Percentiles rank a stretch among this genome's conserved stretches.
Conservation (phyloP, 2,329 filamentous ascomycete genomes). For the Penicillium sp. region DNA sequence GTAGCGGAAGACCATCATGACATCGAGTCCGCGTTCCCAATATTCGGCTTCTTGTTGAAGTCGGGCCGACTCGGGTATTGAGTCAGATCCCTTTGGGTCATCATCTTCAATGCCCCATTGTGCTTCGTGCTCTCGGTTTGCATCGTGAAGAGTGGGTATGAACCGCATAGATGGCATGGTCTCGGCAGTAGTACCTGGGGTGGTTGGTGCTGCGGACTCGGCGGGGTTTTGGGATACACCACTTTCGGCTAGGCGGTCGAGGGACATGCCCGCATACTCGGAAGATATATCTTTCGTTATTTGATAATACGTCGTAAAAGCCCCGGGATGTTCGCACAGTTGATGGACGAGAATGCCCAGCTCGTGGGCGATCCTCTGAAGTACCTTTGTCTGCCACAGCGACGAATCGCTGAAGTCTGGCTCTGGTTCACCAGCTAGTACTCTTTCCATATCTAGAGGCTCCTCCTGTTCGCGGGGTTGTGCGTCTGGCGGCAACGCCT, state of each 20-base stretch:
- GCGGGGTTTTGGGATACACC: constrained; percentile 11
- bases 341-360: constrained; percentile 79
- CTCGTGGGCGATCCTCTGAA: constrained; percentile 82
- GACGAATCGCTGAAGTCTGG: constrained; percentile 27
- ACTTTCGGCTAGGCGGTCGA: constrained; percentile 35
- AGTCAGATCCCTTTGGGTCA: constrained; percentile 29
- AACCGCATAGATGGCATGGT: constrained; percentile 46
- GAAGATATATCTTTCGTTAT: constrained; percentile 59
- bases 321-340: constrained; percentile 79
- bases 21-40: constrained; percentile 89
- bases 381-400: constrained; percentile 60
- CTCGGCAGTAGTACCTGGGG: constrained; percentile 20
- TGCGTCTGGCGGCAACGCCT: constrained; percentile 56
- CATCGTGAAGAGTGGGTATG: constrained; percentile 47
- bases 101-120: constrained; percentile 66
- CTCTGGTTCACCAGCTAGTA: constrained; percentile 31
- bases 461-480: constrained; percentile 32
- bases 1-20: constrained; percentile 88
- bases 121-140: constrained; percentile 50
- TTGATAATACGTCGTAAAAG: constrained; percentile 76
- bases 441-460: constrained; percentile 31
- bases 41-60: constrained; percentile 64
- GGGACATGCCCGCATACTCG: constrained; percentile 74
- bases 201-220: constrained; percentile 10
- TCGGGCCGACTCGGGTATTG: constrained; percentile 38